phyloP scores from a whole-genome alignment of 148 eudicot genomes.

The Cornus florida region DNA sequence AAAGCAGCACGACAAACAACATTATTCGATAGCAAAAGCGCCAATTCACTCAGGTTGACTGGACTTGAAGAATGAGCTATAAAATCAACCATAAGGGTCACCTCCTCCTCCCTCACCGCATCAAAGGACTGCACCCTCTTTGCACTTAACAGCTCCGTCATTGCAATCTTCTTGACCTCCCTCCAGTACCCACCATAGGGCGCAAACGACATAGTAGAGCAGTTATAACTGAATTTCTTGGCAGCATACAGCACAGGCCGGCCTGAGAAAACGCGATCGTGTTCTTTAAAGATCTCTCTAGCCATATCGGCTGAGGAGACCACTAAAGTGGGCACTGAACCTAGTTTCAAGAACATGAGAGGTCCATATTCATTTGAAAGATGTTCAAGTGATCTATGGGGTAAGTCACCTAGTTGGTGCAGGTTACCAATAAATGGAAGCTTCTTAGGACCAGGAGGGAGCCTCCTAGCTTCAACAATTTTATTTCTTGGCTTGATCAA shows the following conservation, averaged over 20 bases:
- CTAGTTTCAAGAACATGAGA: slow-evolving; percentile 51
- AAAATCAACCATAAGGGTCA: slow-evolving; percentile 27
- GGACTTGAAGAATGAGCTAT: slow-evolving; percentile 5
- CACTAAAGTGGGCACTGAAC: slow-evolving; percentile 48
- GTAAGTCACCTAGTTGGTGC: slow-evolving; percentile 44
- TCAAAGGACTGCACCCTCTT: slow-evolving; percentile 46
- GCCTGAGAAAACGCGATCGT: slow-evolving; percentile 45
- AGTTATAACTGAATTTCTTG: slow-evolving; percentile 34
- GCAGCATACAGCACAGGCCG: slow-evolving; percentile 38
- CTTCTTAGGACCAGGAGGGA: slow-evolving; percentile 55
- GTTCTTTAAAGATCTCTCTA: slow-evolving; percentile 36
- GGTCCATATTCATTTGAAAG: slow-evolving; percentile 40
- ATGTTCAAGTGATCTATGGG: slow-evolving; percentile 31
- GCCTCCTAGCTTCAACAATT: slow-evolving; percentile 4
- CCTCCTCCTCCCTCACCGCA: slow-evolving; percentile 34
- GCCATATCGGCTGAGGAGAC: slow-evolving; percentile 52
- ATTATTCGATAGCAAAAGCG: slow-evolving; percentile 33
- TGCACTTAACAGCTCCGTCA: slow-evolving; percentile 33
- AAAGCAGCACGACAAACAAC: slow-evolving; percentile 45
- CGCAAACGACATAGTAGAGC: slow-evolving; percentile 30
- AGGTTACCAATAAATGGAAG: slow-evolving; percentile 54
- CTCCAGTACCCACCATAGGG: slow-evolving; percentile 55
- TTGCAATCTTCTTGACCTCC: slow-evolving; percentile 36
- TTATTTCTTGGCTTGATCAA: slow-evolving; percentile 1
- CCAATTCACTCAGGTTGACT: slow-evolving; percentile 42